These are phyloP conservation scores for Komagataella phaffii DNA, from an alignment of 805 yeast species.

Conservation along the genomic window DNA sequence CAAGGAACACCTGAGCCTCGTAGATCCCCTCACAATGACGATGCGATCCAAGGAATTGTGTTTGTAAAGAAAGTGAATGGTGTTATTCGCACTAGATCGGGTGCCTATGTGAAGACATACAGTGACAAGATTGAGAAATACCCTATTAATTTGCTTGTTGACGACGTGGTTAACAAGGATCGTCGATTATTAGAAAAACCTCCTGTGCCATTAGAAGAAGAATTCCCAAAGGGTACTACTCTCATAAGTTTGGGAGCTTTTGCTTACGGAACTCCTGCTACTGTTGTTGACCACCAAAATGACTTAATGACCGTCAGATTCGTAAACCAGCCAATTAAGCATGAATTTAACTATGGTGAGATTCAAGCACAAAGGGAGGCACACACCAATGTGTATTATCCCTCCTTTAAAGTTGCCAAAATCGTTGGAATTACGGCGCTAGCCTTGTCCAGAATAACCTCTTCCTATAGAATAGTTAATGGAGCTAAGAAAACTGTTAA, in stretches of 20 bases:
- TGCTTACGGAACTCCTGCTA: conserved; percentile 77
- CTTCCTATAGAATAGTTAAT: conserved; percentile 50
- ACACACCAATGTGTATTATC: conserved; percentile 41
- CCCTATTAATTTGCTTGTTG: conserved; percentile 78
- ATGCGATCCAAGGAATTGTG: conserved; percentile 36
- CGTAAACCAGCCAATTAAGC: conserved; percentile 26
- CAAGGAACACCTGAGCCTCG: conserved; percentile 6
- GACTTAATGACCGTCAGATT: conserved; percentile 36
- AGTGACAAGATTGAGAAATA: conserved; percentile 34
- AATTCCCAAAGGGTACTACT: conserved; percentile 61
- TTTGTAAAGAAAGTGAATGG: conserved; percentile 73
- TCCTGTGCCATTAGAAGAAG: conserved; percentile 68
- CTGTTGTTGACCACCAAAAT: conserved; percentile 42
- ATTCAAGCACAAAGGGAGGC: conserved; percentile 45
- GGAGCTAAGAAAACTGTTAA: conserved; percentile 36
- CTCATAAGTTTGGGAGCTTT: conserved; percentile 75
- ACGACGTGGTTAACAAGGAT: conserved; percentile 61
- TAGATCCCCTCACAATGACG: conserved; percentile 4
- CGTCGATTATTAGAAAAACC: conserved; percentile 57
- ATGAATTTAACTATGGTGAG: conserved; percentile 58
- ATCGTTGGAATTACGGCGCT: conserved; percentile 43
- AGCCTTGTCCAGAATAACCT: conserved; percentile 65
- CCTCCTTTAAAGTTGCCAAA: conserved; percentile 53
- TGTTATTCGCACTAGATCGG: conserved; percentile 48
- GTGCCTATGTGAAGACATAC: conserved; percentile 71